Percentiles rank a stretch among this genome's conserved stretches.
phyloP scores from a whole-genome alignment of 2,329 filamentous ascomycete species.

The Seiridium unicorne region DNA sequence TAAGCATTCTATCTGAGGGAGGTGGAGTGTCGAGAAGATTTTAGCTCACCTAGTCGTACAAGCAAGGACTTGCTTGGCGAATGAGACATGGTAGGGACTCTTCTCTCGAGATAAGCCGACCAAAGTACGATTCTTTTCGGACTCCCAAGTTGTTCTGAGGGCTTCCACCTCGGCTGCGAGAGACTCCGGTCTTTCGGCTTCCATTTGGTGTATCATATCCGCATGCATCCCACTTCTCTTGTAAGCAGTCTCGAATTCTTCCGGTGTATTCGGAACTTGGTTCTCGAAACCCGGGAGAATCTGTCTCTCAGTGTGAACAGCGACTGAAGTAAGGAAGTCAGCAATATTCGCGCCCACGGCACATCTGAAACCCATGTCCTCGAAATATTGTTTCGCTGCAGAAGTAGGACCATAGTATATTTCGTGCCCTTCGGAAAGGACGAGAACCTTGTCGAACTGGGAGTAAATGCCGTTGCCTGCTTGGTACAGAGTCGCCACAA shows the following conservation, averaged over 20 bases:
- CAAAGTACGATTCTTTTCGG: slow-evolving; percentile 20
- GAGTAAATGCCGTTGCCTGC: slow-evolving; percentile 65
- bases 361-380: slow-evolving; percentile 61
- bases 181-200: slow-evolving; percentile 15
- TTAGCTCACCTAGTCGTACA: slow-evolving; percentile 38
- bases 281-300: slow-evolving; percentile 57
- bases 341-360: slow-evolving; percentile 54
- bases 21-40: slow-evolving; percentile 17
- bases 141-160: slow-evolving; percentile 28
- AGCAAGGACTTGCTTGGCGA: slow-evolving; percentile 28
- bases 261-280: slow-evolving; percentile 58
- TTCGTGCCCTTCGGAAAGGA: slow-evolving; percentile 68
- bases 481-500: slow-evolving; percentile 70
- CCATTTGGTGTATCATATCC: slow-evolving; percentile 12
- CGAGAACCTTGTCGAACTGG: slow-evolving; percentile 72
- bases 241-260: slow-evolving; percentile 54
- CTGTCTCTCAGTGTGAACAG: slow-evolving; percentile 60
- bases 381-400: slow-evolving; percentile 65
- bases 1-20: background rate
- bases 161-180: slow-evolving; percentile 38
- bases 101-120: slow-evolving; percentile 12
- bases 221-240: slow-evolving; percentile 32
- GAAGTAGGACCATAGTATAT: slow-evolving; percentile 63
- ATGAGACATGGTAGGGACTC: slow-evolving; percentile 23
- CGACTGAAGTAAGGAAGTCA: slow-evolving; percentile 68